Percentiles rank a stretch among this genome's conserved stretches.
Evolutionary conservation across 768 basidiomycete species (phyloP).

Genomic region (Termitomyces sp.): DNA sequence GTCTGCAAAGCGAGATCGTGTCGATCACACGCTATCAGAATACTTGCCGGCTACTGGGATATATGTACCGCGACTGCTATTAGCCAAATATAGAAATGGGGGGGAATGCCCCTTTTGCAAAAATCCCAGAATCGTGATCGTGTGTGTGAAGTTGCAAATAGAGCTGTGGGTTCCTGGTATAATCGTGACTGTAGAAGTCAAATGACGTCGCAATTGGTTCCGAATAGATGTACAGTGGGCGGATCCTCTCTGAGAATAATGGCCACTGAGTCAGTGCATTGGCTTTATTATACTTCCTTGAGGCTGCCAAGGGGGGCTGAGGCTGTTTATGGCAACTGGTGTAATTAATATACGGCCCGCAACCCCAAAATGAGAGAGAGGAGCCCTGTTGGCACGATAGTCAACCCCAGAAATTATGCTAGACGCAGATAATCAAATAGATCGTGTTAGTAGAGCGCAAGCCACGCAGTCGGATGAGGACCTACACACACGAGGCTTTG

Average conservation of each 20-base stretch:
- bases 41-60: not conserved
- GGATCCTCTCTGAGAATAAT: not conserved
- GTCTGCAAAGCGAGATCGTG: not conserved
- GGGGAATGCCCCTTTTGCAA: not conserved
- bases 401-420: not conserved
- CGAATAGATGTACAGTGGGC: not conserved
- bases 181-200: not conserved
- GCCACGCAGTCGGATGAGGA: not conserved
- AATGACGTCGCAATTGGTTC: constrained; percentile 1
- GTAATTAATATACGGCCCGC: constrained; percentile 1
- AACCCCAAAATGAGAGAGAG: not conserved
- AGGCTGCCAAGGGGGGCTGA: not conserved
- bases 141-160: not conserved
- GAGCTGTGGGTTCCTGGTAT: not conserved
- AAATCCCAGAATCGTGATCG: not conserved
- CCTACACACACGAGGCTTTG: constrained; percentile 6
- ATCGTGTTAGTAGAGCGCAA: not conserved
- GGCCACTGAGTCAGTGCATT: not conserved
- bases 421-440: not conserved
- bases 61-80: not conserved
- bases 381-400: not conserved
- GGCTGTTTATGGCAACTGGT: not conserved
- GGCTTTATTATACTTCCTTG: not conserved
- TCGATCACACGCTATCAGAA: not conserved
- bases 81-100: not conserved